Evolutionary conservation across 306 rosid species (phyloP).

Genomic region (Casuarina equisetifolia): DNA sequence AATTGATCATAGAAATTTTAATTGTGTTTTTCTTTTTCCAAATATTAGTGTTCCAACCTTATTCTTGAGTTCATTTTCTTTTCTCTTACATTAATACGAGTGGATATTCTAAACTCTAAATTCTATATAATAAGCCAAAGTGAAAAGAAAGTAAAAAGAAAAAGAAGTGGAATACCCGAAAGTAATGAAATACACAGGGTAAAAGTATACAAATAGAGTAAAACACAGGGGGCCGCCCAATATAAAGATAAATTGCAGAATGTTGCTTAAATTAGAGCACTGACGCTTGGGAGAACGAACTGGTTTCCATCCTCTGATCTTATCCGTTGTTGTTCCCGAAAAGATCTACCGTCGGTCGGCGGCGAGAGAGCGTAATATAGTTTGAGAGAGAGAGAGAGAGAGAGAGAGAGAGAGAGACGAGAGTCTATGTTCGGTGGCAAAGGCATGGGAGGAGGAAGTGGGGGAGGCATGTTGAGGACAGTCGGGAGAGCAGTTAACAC

Average conservation of each 20-base stretch:
- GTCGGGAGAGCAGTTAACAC: slow-evolving; percentile 35
- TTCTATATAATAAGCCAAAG: no score
- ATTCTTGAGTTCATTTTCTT: no score
- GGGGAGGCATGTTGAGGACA: slow-evolving; percentile 33
- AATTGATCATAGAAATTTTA: no score
- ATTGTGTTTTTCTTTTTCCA: no score
- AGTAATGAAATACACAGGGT: no score
- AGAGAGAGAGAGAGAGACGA: neutral
- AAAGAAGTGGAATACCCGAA: no score
- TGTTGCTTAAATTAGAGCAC: neutral
- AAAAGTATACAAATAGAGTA: neutral
- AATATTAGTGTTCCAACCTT: no score
- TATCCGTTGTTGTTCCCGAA: slow-evolving; percentile 17
- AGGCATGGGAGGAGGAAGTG: slow-evolving; percentile 48
- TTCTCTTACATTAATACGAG: no score
- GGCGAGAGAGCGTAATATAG: neutral
- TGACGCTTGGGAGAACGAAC: neutral
- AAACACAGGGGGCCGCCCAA: neutral
- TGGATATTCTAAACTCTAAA: no score
- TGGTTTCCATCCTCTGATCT: neutral
- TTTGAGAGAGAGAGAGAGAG: neutral
- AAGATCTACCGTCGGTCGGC: neutral
- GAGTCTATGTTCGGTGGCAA: slow-evolving; percentile 43
- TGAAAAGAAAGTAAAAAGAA: no score
- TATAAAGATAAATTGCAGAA: neutral